Conservation (phyloP, 805 yeast species). For the Nakazawaea laoshanensis region DNA sequence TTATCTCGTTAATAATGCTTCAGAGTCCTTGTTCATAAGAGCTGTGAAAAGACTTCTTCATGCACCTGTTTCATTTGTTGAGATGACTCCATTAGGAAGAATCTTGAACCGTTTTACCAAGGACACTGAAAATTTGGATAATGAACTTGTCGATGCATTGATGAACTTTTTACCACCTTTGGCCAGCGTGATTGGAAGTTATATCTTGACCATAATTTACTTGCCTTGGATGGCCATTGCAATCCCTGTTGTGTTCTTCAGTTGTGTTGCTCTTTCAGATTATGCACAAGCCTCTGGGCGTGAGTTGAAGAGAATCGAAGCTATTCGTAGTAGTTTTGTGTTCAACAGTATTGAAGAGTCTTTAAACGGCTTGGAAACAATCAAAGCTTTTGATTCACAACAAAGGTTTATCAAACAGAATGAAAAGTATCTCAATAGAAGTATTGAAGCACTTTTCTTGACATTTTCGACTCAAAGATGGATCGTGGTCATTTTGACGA, state of each 20-base stretch:
- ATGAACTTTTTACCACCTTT: slow-evolving; percentile 47
- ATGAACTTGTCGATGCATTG: slow-evolving; percentile 64
- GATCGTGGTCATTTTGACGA: slow-evolving; percentile 54
- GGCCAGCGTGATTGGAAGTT: slow-evolving; percentile 48
- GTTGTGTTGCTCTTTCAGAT: slow-evolving; percentile 35
- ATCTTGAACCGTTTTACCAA: slow-evolving; percentile 79
- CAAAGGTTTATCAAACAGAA: slow-evolving; percentile 39
- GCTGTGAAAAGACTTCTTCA: slow-evolving; percentile 57
- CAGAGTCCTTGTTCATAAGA: slow-evolving; percentile 44
- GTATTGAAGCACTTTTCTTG: slow-evolving; percentile 60
- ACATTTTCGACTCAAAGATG: slow-evolving; percentile 64
- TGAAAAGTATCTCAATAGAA: slow-evolving; percentile 39
- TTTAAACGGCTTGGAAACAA: slow-evolving; percentile 57
- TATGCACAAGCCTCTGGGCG: slow-evolving; percentile 65
- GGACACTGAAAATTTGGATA: slow-evolving; percentile 77
- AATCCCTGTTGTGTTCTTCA: slow-evolving; percentile 39
- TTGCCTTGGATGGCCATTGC: slow-evolving; percentile 69
- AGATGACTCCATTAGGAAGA: slow-evolving; percentile 82
- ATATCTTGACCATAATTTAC: slow-evolving; percentile 58
- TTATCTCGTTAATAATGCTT: slow-evolving; percentile 42
- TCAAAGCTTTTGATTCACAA: slow-evolving; percentile 46
- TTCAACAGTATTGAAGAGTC: slow-evolving; percentile 66
- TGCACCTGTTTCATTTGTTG: slow-evolving; percentile 78
- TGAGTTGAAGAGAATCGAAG: slow-evolving; percentile 71
- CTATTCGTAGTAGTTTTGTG: slow-evolving; percentile 59